phyloP scores from a whole-genome alignment of 257 asterid genomes.

The Lycium ferocissimum region DNA sequence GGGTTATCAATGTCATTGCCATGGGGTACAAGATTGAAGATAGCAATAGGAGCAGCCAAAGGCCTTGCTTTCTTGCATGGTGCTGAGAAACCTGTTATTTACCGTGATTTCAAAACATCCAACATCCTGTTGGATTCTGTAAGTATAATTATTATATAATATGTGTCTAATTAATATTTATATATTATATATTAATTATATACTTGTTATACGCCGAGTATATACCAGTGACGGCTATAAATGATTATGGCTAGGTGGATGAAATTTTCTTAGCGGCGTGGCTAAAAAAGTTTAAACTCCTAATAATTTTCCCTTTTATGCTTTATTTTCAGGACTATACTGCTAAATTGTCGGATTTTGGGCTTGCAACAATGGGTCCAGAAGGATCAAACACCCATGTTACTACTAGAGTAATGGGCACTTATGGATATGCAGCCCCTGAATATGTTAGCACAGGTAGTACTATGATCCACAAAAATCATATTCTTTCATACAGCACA shows the following conservation, averaged over 20 bases:
- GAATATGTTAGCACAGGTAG: constrained; percentile 91
- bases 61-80: constrained; percentile 94
- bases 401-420: constrained; percentile 93
- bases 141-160: neutral
- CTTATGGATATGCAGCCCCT: constrained; percentile 96
- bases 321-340: constrained; percentile 65
- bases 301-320: neutral
- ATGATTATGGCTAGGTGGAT: too few species aligned
- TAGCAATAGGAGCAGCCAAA: constrained; percentile 88
- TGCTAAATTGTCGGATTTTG: constrained; percentile 88
- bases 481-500: too few species aligned
- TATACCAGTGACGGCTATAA: too few species aligned
- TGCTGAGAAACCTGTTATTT: constrained; percentile 80
- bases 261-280: too few species aligned
- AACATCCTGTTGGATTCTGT: constrained; percentile 82
- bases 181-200: too few species aligned
- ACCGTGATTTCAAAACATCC: constrained; percentile 93
- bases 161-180: too few species aligned
- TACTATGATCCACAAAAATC: neutral
- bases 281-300: neutral
- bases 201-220: too few species aligned
- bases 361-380: constrained; percentile 95
- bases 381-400: constrained; percentile 96
- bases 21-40: constrained; percentile 89
- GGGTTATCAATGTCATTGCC: constrained; percentile 79